Base-by-base conservation (phyloP, 2,329 filamentous ascomycete genomes). In the Metarhizium rileyi region DNA sequence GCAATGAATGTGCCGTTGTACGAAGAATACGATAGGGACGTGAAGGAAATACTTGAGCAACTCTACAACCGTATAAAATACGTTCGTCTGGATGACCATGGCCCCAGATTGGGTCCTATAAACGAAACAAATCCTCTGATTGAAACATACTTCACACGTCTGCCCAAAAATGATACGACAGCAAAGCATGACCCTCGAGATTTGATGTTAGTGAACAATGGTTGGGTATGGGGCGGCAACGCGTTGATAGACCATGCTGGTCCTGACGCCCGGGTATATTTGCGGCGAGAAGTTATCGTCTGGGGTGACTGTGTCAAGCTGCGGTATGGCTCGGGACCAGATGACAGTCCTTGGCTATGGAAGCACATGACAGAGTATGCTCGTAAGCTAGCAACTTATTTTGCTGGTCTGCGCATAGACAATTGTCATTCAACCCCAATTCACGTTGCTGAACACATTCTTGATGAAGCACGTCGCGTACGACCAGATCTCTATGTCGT, bases 301-400 rank as follows among this genome's bases (percentile, higher is more conserved):
- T 98, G 93, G 93, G 90, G 91, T 14, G 93, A 98, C 64, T 98
- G 94, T 64, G 93, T 97, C 54, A 98, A 98, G 72, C 77, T 98
- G 48, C 84, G 93, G 18, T 98, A 97, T 62, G 93, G 93, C 30
- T 76, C 73, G 25, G 76, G 81, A 0, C 86, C 85, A 0, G 70
- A 90, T 48, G 93, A 97, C 64, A 97, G 85, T 59, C 91, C 93
- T 0, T 98, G 83, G 72, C 73, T 98, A 8, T 98, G 93, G 93
- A 83, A 95, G 8, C 88, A 88, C 64, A 98, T 98, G 90, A 87
- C 87, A 35, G 82, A 86, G 58, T 98, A 98, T 64, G 94, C 90
- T 4, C 83, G 85, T 35, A 77, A 93, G 63, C 84, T 98, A 76
- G 93, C 94, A 50, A 95, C 90, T 63, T 90, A 95, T 66, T 98